These are phyloP conservation scores for Podospora bellae-mahoneyi DNA, from an alignment of 495 filamentous ascomycete genomes.

Conservation along the genomic window DNA sequence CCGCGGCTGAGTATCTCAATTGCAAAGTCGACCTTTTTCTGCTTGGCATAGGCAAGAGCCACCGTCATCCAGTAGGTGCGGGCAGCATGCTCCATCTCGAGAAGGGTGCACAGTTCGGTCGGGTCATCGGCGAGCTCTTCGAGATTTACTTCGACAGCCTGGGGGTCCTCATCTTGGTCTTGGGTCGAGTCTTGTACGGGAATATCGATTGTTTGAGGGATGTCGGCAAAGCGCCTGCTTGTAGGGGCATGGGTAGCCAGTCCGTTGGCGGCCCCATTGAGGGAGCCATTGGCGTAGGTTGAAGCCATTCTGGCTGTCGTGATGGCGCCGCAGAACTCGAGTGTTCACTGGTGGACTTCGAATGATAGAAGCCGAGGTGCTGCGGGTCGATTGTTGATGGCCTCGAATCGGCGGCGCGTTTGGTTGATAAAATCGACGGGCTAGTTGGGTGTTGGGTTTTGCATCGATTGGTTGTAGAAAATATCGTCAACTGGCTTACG, in stretches of 20 bases:
- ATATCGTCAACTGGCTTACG: background rate
- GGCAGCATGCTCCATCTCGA: conserved; percentile 86
- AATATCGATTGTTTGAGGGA: conserved; percentile 84
- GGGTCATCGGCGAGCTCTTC: conserved; percentile 89
- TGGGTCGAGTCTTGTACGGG: conserved; percentile 55
- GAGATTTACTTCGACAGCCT: conserved; percentile 88
- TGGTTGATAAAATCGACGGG: background rate
- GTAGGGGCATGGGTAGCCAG: conserved; percentile 28
- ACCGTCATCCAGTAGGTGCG: conserved; percentile 94
- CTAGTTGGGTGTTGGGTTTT: background rate
- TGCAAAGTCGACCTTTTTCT: conserved; percentile 85
- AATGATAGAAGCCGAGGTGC: background rate
- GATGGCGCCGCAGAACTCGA: background rate
- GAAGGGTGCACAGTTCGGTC: conserved; percentile 86
- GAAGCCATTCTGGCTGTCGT: conserved; percentile 28
- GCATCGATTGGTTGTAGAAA: background rate
- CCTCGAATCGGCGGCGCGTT: background rate
- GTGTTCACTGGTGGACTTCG: background rate
- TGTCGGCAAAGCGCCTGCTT: conserved; percentile 74
- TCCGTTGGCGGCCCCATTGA: conserved; percentile 27
- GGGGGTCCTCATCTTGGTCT: conserved; percentile 60
- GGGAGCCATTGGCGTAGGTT: conserved; percentile 24
- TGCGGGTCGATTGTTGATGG: background rate
- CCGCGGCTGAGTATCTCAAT: conserved; percentile 90
- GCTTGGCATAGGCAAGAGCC: conserved; percentile 94